phyloP scores from a whole-genome alignment of 202 grass and related monocot genomes.

The Zoysia matrella region DNA sequence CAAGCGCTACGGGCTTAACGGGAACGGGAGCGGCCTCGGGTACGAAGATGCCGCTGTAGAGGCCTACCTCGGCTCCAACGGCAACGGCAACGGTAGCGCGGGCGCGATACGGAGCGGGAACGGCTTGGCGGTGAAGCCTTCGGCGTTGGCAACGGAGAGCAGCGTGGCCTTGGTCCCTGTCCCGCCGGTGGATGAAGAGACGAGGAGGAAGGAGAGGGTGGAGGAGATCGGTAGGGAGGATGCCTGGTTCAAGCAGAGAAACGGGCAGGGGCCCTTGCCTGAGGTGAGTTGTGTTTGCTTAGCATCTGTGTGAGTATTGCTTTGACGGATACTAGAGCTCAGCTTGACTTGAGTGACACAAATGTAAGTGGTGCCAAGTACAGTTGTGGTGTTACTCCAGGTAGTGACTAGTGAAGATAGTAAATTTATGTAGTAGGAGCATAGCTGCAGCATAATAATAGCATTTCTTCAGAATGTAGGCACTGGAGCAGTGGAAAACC shows the following conservation, averaged over 20 bases:
- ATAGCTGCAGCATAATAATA: background rate
- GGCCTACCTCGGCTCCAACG: conserved; percentile 58
- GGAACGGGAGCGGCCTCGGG: conserved; percentile 47
- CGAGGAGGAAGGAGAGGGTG: conserved; percentile 70
- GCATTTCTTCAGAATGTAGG: background rate
- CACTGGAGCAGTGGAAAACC: background rate
- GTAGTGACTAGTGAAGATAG: no score
- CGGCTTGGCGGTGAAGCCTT: conserved; percentile 25
- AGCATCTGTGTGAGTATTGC: background rate
- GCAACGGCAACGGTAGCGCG: conserved; percentile 41
- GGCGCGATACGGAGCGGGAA: conserved; percentile 45
- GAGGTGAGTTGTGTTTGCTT: conserved; percentile 48
- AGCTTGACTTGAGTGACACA: conserved; percentile 13
- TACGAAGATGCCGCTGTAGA: conserved; percentile 49
- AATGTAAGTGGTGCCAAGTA: background rate
- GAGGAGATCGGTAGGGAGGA: conserved; percentile 89
- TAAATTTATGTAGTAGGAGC: background rate
- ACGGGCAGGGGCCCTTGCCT: conserved; percentile 33
- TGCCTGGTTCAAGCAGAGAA: conserved; percentile 82
- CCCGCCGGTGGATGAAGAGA: conserved; percentile 50
- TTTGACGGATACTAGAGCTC: background rate
- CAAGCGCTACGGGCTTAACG: conserved; percentile 51
- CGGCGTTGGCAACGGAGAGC: conserved; percentile 2
- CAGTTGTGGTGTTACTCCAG: background rate
- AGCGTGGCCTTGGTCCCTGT: conserved; percentile 25